Conservation (phyloP, 345 rosid genomes). For the Eucalyptus marginata region DNA sequence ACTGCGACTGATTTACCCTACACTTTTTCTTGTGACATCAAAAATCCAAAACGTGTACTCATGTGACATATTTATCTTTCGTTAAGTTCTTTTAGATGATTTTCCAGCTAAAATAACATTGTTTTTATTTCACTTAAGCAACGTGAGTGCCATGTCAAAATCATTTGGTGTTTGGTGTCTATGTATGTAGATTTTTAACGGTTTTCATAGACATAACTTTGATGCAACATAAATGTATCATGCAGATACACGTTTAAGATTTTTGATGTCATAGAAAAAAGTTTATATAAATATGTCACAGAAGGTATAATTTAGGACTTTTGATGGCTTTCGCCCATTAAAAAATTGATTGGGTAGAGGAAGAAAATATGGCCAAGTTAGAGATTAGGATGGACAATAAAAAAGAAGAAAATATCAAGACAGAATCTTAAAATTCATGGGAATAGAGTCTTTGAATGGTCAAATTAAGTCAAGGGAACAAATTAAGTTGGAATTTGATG, state of each 20-base stretch:
- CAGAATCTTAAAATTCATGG: background rate
- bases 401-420: background rate
- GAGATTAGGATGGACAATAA: background rate
- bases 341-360: background rate
- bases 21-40: background rate
- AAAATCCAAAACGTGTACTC: background rate
- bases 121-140: background rate
- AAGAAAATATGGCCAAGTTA: background rate
- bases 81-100: too few relatives aligned
- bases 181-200: background rate
- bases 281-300: too few relatives aligned
- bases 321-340: background rate
- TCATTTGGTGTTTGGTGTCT: background rate
- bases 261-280: background rate
- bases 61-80: too few relatives aligned
- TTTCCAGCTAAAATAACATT: too few relatives aligned
- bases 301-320: too few relatives aligned
- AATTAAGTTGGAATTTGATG: background rate
- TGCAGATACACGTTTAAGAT: background rate
- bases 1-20: background rate
- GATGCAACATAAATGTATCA: too few relatives aligned
- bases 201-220: too few relatives aligned
- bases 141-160: background rate
- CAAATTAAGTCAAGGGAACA: background rate
- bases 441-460: background rate